These are phyloP conservation scores for Trichoderma pleuroti DNA, from an alignment of 2,329 filamentous ascomycete genomes.

Conservation along the genomic window DNA sequence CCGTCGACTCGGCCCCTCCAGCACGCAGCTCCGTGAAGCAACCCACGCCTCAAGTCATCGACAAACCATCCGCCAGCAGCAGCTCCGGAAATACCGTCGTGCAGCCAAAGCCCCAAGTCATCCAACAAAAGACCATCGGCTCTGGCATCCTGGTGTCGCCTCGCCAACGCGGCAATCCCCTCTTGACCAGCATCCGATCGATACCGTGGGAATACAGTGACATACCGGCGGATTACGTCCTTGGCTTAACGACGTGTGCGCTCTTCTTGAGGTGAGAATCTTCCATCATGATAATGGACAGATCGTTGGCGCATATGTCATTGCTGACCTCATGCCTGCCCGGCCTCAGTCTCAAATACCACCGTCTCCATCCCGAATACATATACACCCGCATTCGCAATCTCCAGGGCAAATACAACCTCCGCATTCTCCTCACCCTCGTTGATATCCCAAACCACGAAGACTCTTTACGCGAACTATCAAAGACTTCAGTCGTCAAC, in stretches of 20 bases:
- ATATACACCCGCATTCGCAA: conserved; percentile 89
- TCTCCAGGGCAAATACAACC: conserved; percentile 78
- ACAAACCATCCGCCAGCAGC: conserved; percentile 42
- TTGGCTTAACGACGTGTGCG: conserved; percentile 83
- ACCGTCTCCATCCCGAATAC: conserved; percentile 95
- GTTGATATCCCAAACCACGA: conserved; percentile 96
- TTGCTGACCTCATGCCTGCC: neutral
- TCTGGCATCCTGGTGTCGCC: conserved; percentile 86
- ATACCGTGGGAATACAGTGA: conserved; percentile 96
- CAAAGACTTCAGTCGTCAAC: conserved; percentile 89
- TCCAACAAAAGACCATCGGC: conserved; percentile 61
- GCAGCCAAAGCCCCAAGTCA: conserved; percentile 84
- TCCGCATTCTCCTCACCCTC: conserved; percentile 83
- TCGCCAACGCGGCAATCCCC: conserved; percentile 91
- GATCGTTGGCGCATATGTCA: fast-evolving
- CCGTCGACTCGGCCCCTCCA: conserved; percentile 38
- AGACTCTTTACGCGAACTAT: conserved; percentile 81
- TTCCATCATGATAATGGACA: neutral
- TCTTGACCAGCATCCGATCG: conserved; percentile 75
- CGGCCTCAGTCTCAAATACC: conserved; percentile 78
- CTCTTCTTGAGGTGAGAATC: conserved; percentile 67
- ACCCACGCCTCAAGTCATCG: conserved; percentile 54
- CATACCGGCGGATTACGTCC: conserved; percentile 89
- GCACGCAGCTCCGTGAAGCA: conserved; percentile 43
- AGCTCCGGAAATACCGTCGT: conserved; percentile 57